Base-by-base conservation (phyloP, 2,329 filamentous ascomycete genomes). In the Gaeumannomyces sp. region DNA sequence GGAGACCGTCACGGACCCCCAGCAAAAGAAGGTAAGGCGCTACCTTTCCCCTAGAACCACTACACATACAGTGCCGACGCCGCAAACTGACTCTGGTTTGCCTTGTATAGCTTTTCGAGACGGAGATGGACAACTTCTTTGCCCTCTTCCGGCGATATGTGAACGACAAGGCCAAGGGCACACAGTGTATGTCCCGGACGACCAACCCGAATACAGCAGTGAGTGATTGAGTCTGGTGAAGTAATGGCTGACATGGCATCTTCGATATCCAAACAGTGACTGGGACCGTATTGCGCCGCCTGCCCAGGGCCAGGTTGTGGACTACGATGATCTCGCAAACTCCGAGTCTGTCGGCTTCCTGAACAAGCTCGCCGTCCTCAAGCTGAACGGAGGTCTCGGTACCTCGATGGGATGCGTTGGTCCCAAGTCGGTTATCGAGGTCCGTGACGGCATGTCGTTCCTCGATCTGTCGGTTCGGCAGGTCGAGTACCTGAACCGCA, bases 71-170 rank as follows among this genome's bases (percentile, higher is more conserved):
- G 22, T 53, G 19, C 8, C 45, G 45, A n/a, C 8, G 45, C 25
- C 11, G 4, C 6, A 66, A 67, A 64, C 70, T 65, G 38, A 31
- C 14, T 29, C 25, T n/a, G 13, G 28, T 28, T 16, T 10, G 4
- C 29, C 10, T 56, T 28, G 7, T 61, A 71, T 71, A 92, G 91
- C 88, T 96, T 70, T 98, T 98, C 79, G 94, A 98, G 83, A 96
- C 93, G 5, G 94, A 99, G 82, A 98, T 97, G 93, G 95, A 99
- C 87, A 99, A 99, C 88, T 99, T 99, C 85, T 99, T 99, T 77
- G 90, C 93, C 67, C 90, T 99, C 68, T 99, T 99, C 89, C 91
- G 95, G 76, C 89, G 95, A 80, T 99, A 97, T 81, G 84, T 99
- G 69, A 97, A 97, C 77, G 95, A 98, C 83, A 97, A 97, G 85